phyloP scores from a whole-genome alignment of 495 filamentous ascomycete species.

The Rhypophila decipiens region DNA sequence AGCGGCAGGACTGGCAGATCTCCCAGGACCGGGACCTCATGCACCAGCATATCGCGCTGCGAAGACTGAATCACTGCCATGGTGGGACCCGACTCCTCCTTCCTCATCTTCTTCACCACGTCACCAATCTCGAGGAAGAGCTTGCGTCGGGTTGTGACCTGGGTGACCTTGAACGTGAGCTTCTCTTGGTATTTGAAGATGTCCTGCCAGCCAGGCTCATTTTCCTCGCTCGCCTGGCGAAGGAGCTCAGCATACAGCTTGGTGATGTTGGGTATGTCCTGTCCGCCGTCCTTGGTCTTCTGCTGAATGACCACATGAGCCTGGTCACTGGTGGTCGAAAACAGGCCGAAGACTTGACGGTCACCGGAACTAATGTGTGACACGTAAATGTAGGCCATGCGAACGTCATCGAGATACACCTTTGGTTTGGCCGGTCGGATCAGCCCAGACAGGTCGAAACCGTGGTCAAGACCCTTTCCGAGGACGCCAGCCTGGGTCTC shows the following conservation, averaged over 20 bases:
- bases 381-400: conserved; percentile 76
- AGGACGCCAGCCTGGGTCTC: conserved; percentile 83
- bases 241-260: conserved; percentile 83
- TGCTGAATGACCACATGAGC: conserved; percentile 84
- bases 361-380: conserved; percentile 90
- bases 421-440: conserved; percentile 56
- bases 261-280: conserved; percentile 81
- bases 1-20: conserved; percentile 81
- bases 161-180: conserved; percentile 75
- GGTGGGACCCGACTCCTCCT: conserved; percentile 69
- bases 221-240: conserved; percentile 56
- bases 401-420: conserved; percentile 63
- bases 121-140: conserved; percentile 81
- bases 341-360: conserved; percentile 85
- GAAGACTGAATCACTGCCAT: conserved; percentile 88
- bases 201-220: conserved; percentile 64
- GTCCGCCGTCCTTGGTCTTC: conserved; percentile 61
- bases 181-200: conserved; percentile 83
- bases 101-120: conserved; percentile 77
- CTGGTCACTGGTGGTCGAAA: conserved; percentile 74
- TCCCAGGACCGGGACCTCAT: conserved; percentile 76
- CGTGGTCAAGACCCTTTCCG: conserved; percentile 85
- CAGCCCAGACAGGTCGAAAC: conserved; percentile 80
- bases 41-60: conserved; percentile 68
- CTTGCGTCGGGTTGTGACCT: conserved; percentile 83